These are phyloP conservation scores for Nemophila menziesii DNA, from an alignment of 257 asterid genomes.

Conservation along the genomic window DNA sequence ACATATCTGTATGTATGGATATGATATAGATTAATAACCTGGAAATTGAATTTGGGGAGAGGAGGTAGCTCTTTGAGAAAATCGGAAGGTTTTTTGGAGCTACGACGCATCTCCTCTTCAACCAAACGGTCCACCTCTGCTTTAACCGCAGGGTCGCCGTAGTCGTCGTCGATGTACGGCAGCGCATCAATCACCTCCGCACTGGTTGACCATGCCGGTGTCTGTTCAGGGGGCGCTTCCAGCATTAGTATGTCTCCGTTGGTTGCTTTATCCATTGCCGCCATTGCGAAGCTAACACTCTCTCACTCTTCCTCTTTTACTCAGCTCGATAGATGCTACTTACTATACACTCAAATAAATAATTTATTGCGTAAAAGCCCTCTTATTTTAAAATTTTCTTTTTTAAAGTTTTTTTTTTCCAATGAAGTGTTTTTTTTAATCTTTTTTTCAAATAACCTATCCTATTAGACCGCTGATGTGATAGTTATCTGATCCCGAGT, in stretches of 20 bases:
- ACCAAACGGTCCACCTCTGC: conserved; percentile 85
- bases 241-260: conserved; percentile 60
- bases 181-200: conserved; percentile 72
- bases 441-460: too few relatives aligned
- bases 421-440: too few relatives aligned
- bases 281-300: conserved; percentile 5
- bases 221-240: conserved; percentile 68
- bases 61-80: conserved; percentile 87
- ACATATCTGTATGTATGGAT: background rate
- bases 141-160: conserved; percentile 61
- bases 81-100: conserved; percentile 83
- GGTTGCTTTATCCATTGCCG: conserved; percentile 24
- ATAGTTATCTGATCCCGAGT: too few relatives aligned
- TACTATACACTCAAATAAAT: too few relatives aligned
- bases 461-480: too few relatives aligned
- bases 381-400: too few relatives aligned
- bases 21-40: conserved; percentile 26
- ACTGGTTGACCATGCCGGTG: conserved; percentile 26
- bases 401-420: too few relatives aligned
- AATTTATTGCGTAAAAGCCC: too few relatives aligned
- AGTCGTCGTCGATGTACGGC: conserved; percentile 94
- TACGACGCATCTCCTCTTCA: conserved; percentile 87
- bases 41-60: conserved; percentile 44
- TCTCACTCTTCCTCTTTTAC: background rate
- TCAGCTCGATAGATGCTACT: background rate